These are phyloP conservation scores for Actinomortierella wolfii DNA, from an alignment of 371 early-diverging fungal species.

Conservation along the genomic window DNA sequence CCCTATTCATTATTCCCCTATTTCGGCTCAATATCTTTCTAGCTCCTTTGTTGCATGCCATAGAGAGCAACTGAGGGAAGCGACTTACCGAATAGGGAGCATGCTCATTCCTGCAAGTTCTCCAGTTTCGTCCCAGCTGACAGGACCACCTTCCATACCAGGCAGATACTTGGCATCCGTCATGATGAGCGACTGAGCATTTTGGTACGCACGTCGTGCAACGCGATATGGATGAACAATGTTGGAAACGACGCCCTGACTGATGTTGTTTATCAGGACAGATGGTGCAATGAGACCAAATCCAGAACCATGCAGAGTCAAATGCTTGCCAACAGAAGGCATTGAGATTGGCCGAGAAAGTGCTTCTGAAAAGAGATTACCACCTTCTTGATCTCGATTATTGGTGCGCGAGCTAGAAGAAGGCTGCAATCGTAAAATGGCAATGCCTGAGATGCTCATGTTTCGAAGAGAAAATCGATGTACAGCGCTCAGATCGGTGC, in stretches of 20 bases:
- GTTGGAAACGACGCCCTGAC: constrained; percentile 46
- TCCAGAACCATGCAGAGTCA: constrained; percentile 43
- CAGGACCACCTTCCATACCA: constrained; percentile 48
- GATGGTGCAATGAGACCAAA: constrained; percentile 46
- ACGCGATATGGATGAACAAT: constrained; percentile 37
- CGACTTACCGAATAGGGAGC: constrained; percentile 41
- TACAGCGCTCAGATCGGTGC: constrained; percentile 36
- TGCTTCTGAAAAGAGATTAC: too few relatives aligned
- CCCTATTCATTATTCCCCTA: too few relatives aligned
- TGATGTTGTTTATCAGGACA: constrained; percentile 43
- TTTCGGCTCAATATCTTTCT: too few relatives aligned
- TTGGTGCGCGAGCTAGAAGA: neutral
- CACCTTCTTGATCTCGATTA: neutral
- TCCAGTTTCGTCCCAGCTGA: constrained; percentile 41
- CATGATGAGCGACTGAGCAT: constrained; percentile 31
- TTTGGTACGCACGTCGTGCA: constrained; percentile 28
- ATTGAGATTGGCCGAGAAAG: constrained; percentile 11
- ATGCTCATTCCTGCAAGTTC: constrained; percentile 40
- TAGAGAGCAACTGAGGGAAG: too few relatives aligned
- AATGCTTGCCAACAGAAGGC: constrained; percentile 30
- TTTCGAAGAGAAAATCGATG: constrained; percentile 42
- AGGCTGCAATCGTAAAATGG: constrained; percentile 26
- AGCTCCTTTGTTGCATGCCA: too few relatives aligned
- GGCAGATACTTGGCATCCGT: constrained; percentile 46
- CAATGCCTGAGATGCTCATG: constrained; percentile 44